Base-by-base conservation (phyloP, 306 rosid species). In the Glycine latifolia region DNA sequence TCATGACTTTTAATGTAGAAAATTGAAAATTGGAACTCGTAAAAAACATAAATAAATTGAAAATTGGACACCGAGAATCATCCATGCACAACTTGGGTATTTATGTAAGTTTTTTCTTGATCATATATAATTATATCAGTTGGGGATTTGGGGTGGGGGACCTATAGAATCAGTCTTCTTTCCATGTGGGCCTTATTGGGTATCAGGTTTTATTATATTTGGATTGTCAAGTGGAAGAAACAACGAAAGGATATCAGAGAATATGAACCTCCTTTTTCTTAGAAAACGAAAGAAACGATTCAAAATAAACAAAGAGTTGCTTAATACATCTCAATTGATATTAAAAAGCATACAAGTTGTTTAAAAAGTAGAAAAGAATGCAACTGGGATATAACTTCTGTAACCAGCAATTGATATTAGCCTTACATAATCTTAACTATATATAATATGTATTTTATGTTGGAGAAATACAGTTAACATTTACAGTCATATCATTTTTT, bases 251-350 rank as follows among this genome's bases (percentile, higher is more conserved):
- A 56, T 71, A 71, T 2, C 11, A 73, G 54, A 53, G 85, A 74
- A 81, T 67, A 74, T 43, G 43, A 74, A 33, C 80, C 74, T 81
- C 11, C 31, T 53, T 73, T 74, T 74, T 54, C 79, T 53, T 54
- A 7, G 60, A 74, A 65, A 52, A 53, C 26, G 70, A 54, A 66
- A 75, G 10, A 61, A 59, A 9, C 49, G 14, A 6, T 39, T 46
- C 3, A 71, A 67, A 66, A 7, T 1, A 9, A 53, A 39, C 3
- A 39, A 43, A 7, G 35, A 74, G 26, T n/a, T 62, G 49, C 76
- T 66, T 44, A 65, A 37, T n/a, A 14, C 71, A 35, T 37, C 49
- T 46, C 68, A 41, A 13, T 53, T 74, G n/a, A 48, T 55, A 52
- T 63, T 37, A 12, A 46, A 73, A 26, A 63, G 37, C 46, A 9